Conservation (phyloP, 805 yeast species). For the Teunomyces aglyptinius region DNA sequence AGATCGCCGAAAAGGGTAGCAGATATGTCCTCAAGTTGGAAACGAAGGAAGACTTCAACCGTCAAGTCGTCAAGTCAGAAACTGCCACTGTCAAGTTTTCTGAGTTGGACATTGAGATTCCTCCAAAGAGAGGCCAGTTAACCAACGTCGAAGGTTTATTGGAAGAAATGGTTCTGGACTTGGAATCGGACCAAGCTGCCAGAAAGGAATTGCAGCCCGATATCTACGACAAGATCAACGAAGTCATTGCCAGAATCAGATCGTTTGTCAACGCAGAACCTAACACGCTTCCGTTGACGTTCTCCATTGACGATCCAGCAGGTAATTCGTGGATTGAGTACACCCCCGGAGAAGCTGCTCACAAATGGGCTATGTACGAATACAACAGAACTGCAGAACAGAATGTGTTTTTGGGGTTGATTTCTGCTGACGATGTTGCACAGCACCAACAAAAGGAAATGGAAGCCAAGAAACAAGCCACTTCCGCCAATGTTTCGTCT, state of each 20-base stretch:
- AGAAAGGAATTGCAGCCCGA: conserved; percentile 76
- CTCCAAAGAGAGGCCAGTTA: conserved; percentile 90
- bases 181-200: conserved; percentile 75
- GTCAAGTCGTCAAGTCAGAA: conserved; percentile 92
- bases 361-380: conserved; percentile 85
- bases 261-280: conserved; percentile 63
- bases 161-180: conserved; percentile 77
- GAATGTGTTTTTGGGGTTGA: conserved; percentile 77
- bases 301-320: conserved; percentile 86
- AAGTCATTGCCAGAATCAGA: conserved; percentile 60
- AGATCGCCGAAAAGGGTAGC: conserved; percentile 85
- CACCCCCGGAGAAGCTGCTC: conserved; percentile 80
- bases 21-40: conserved; percentile 71
- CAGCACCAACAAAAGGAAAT: conserved; percentile 47
- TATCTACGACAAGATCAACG: conserved; percentile 69
- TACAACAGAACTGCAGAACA: conserved; percentile 87
- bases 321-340: conserved; percentile 97
- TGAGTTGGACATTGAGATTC: conserved; percentile 90
- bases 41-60: conserved; percentile 66
- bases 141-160: conserved; percentile 91
- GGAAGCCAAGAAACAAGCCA: conserved; percentile 42
- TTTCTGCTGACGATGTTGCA: conserved; percentile 65
- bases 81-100: conserved; percentile 74
- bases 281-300: conserved; percentile 70
- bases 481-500: conserved; percentile 32